Conservation (phyloP, 805 yeast species). For the Ogataea allantospora region DNA sequence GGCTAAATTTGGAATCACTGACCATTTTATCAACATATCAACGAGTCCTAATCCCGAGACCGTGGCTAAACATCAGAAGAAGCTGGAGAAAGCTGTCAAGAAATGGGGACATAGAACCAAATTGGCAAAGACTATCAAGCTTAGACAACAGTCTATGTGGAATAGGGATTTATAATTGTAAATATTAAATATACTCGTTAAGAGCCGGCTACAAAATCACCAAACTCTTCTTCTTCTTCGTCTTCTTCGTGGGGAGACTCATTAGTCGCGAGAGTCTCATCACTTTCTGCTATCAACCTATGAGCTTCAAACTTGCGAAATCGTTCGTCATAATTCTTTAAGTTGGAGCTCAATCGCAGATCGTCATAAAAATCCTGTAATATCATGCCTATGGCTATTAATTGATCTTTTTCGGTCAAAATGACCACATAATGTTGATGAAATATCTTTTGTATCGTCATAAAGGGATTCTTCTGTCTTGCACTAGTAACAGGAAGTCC, state of each 20-base stretch:
- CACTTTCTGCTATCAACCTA: neutral
- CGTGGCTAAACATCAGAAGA: conserved; percentile 18
- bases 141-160: conserved; percentile 26
- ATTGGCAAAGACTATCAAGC: conserved; percentile 25
- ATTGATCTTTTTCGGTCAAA: conserved; percentile 14
- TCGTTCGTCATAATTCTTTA: conserved; percentile 21
- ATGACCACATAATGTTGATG: conserved; percentile 25
- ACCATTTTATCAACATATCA: conserved; percentile 32
- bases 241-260: conserved; percentile 5
- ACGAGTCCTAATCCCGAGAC: conserved; percentile 27
- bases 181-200: neutral
- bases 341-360: conserved; percentile 18
- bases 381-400: conserved; percentile 28
- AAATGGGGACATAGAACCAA: conserved; percentile 29
- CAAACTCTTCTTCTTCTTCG: conserved; percentile 26
- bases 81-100: conserved; percentile 20
- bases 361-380: conserved; percentile 29
- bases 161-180: conserved; percentile 23
- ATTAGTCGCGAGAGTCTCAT: no score
- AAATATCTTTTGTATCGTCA: conserved; percentile 23
- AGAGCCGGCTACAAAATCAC: conserved; percentile 27
- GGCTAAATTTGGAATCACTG: conserved; percentile 30
- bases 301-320: conserved; percentile 14
- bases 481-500: conserved; percentile 14
- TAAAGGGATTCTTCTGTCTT: conserved; percentile 17